Base-by-base conservation (phyloP, 139 green algal genomes). In the Ostreobium quekettii region DNA sequence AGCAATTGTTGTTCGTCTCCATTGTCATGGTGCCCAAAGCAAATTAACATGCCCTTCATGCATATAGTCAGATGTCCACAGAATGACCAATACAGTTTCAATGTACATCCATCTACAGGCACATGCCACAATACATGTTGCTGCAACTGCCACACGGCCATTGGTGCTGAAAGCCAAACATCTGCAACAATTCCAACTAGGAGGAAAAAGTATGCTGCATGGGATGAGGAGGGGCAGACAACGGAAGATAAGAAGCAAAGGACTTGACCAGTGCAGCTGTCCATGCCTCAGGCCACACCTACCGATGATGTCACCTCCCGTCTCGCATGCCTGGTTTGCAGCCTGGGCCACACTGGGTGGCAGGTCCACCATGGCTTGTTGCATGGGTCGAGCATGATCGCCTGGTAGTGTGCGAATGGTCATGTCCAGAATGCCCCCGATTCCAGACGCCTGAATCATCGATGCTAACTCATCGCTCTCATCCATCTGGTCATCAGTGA, bases 401-500 rank as follows among this genome's bases (percentile, higher is more conserved):
- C 91, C 91, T 0, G 82, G 80, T 49, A 95, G 74, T 2, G 82
- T 87, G 31, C 82, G 78, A 38, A 95, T 64, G 0, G 65, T 81
- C 29, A 97, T 70, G 74, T 97, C 88, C 35, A 93, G 66, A 57
- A 24, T 47, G 36, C 30, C 3, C 3, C 37, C 11, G 35, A 68
- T 68, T 5, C 15, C 61, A 30, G 60, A 63, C 7, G 15, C 58
- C 64, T 89, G 81, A 68, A 94, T 80, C 64, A 89, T 62, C 58
- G 68, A 60, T 26, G 83, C 83, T 32, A 97, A 79, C 42, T 74
- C 64, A 28, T 85, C 74, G 35, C 83, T 93, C 66, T 96, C 89
- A 61, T 98, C 92, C 5, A 97, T 90, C 33, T 66, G 76, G 79
- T 98, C 92, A 56, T 90, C 71, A 24, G 71, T 70, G 75, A 98